Evolutionary conservation across 176 grass and related monocot genomes (phyloP).

Genomic region (Lolium rigidum): DNA sequence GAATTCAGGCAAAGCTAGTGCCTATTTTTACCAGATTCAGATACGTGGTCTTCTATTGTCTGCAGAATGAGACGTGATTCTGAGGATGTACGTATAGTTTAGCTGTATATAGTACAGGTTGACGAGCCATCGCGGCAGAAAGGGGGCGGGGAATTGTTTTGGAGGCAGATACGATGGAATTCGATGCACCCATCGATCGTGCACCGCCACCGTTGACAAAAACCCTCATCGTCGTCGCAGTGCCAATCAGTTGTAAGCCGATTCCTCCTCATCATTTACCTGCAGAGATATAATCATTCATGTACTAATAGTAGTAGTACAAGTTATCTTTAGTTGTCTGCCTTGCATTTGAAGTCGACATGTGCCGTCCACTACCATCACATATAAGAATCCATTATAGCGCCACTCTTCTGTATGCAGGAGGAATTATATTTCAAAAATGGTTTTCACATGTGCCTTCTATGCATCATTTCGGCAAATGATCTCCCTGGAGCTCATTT

Average conservation of each 20-base stretch:
- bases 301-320: not conserved
- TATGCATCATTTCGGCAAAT: too few species aligned
- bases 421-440: too few species aligned
- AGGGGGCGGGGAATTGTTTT: not conserved
- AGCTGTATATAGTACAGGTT: not conserved
- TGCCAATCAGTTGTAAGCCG: not conserved
- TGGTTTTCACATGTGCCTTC: too few species aligned
- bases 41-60: not conserved
- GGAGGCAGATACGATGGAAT: slow-evolving; percentile 31
- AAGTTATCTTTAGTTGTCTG: not conserved
- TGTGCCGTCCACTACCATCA: not conserved
- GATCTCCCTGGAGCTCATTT: too few species aligned
- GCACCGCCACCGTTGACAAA: slow-evolving; percentile 11
- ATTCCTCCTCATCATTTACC: slow-evolving; percentile 5
- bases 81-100: not conserved
- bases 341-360: slow-evolving; percentile 38
- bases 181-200: slow-evolving; percentile 6
- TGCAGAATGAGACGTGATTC: not conserved
- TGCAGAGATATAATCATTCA: not conserved
- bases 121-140: not conserved
- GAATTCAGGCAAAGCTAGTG: too few species aligned
- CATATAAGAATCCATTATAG: too few species aligned
- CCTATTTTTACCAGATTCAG: not conserved
- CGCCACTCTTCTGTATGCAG: too few species aligned
- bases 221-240: not conserved